phyloP scores from a whole-genome alignment of 768 basidiomycete species.

The Hirschioporus abietinus region DNA sequence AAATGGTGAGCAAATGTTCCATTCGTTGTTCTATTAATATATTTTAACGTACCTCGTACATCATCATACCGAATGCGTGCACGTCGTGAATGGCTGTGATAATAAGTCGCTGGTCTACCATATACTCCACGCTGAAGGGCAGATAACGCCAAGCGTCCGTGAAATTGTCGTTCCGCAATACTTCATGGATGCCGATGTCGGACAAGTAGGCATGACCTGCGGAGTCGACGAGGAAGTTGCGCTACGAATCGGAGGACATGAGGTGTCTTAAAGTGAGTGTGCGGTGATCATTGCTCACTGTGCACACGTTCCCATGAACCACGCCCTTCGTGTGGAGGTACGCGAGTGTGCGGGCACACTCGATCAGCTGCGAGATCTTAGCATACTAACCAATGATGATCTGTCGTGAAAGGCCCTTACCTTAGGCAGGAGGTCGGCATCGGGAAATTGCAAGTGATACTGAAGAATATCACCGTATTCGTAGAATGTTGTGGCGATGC shows the following conservation, averaged over 20 bases:
- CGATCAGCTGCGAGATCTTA: not conserved
- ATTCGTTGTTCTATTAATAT: not conserved
- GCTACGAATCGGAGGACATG: not conserved
- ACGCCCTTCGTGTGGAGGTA: not conserved
- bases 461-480: not conserved
- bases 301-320: not conserved
- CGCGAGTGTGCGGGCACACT: not conserved
- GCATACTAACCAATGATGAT: not conserved
- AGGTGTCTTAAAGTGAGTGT: not conserved
- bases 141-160: not conserved
- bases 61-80: not conserved
- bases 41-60: not conserved
- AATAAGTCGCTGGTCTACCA: not conserved
- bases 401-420: not conserved
- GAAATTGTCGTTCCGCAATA: not conserved
- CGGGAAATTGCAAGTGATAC: not conserved
- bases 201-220: not conserved
- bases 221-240: not conserved
- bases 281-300: not conserved
- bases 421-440: not conserved
- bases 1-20: not conserved
- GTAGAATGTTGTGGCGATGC: not conserved
- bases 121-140: not conserved
- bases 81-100: not conserved
- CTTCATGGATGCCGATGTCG: not conserved